Conservation (phyloP, 1,284 basidiomycete genomes). For the Macrocybe sp. region DNA sequence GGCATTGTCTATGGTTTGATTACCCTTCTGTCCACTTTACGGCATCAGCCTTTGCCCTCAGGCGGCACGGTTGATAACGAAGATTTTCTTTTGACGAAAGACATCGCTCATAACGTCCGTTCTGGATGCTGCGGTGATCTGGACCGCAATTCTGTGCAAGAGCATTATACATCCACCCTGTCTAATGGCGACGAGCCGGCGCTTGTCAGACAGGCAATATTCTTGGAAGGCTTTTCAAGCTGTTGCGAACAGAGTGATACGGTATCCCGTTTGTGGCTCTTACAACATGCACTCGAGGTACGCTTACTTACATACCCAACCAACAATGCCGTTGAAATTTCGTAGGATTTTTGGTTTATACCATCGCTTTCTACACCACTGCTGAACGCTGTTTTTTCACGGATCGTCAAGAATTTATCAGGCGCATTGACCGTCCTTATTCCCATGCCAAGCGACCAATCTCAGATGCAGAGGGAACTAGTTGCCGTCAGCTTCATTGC, state of each 20-base stretch:
- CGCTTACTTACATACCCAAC: not conserved
- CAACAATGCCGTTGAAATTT: not conserved
- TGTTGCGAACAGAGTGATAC: constrained; percentile 32
- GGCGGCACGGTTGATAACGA: constrained; percentile 17
- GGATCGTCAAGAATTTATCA: no score
- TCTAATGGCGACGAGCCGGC: constrained; percentile 21
- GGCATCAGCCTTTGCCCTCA: constrained; percentile 10
- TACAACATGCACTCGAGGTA: constrained; percentile 31
- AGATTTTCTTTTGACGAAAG: constrained; percentile 27
- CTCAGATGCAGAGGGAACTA: no score
- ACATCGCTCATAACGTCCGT: constrained; percentile 31
- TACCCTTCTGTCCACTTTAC: constrained; percentile 37
- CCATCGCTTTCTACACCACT: no score
- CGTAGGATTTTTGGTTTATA: not conserved
- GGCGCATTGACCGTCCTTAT: no score
- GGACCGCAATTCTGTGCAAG: constrained; percentile 32
- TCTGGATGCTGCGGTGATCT: constrained; percentile 34
- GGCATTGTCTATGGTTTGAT: constrained; percentile 50
- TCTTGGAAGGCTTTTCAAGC: constrained; percentile 31
- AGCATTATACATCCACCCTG: constrained; percentile 31
- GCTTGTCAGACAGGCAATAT: constrained; percentile 28
- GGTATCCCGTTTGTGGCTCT: constrained; percentile 29
- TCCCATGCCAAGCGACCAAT: no score
- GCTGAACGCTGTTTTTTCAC: no score
- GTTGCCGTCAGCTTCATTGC: no score